phyloP scores from a whole-genome alignment of 176 grass and related monocot species.

The Ensete glaucum region DNA sequence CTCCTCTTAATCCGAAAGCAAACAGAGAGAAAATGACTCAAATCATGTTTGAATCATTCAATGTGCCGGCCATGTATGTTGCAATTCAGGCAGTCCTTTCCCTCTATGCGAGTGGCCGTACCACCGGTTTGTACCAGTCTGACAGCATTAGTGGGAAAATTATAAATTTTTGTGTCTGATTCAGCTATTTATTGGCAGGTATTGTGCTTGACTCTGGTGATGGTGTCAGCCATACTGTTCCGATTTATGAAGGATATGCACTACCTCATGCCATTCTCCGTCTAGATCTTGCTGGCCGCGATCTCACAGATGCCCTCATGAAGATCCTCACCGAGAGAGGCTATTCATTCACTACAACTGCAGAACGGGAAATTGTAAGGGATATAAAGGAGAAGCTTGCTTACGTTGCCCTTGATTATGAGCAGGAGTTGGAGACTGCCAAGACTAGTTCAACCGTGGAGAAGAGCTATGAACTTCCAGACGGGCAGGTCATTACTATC shows the following conservation, averaged over 20 bases:
- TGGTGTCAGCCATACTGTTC: conserved; percentile 12
- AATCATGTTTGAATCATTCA: conserved; percentile 14
- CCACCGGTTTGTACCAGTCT: conserved; percentile 7
- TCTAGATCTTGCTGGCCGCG: conserved; percentile 7
- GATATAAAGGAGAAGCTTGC: conserved; percentile 13
- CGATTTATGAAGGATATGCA: conserved; percentile 17
- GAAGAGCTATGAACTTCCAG: conserved; percentile 7
- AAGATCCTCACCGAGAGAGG: conserved; percentile 17
- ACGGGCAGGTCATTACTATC: conserved; percentile 2
- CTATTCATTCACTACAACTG: conserved; percentile 7
- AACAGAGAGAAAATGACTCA: conserved; percentile 17
- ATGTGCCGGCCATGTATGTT: conserved; percentile 12
- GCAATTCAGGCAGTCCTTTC: conserved; percentile 11
- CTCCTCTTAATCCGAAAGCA: conserved; percentile 6
- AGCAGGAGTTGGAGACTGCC: conserved; percentile 11
- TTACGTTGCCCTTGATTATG: conserved; percentile 11
- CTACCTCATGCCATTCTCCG: conserved; percentile 15
- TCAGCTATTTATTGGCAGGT: not conserved
- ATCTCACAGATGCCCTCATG: conserved; percentile 12
- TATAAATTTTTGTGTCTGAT: not conserved
- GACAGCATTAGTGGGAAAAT: not conserved
- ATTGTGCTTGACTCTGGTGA: conserved; percentile 8
- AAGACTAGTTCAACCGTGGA: conserved; percentile 8
- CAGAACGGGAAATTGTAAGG: conserved; percentile 11
- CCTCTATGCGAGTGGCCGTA: conserved; percentile 7